phyloP scores from a whole-genome alignment of 1,284 basidiomycete species.

The Tetrapyrgos nigripes region DNA sequence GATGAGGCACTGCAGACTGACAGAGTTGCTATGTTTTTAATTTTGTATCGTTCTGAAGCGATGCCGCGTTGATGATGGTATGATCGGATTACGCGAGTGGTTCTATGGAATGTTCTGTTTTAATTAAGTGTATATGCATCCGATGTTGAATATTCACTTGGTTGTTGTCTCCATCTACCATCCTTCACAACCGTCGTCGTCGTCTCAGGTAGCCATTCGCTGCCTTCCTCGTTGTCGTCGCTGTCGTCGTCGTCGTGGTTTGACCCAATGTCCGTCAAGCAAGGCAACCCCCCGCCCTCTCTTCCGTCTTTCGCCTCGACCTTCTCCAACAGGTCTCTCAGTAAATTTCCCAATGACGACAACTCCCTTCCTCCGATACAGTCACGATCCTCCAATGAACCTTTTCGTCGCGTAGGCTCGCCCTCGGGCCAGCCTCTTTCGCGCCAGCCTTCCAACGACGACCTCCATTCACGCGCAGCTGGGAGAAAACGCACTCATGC shows the following conservation, averaged over 20 bases:
- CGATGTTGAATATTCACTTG: slow-evolving; percentile 24
- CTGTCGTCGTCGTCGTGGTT: slow-evolving; percentile 15
- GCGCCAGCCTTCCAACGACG: slow-evolving; percentile 36
- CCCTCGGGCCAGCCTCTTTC: slow-evolving; percentile 35
- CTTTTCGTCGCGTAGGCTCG: slow-evolving; percentile 40
- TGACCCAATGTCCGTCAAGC: slow-evolving; percentile 45
- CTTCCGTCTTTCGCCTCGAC: slow-evolving; percentile 79
- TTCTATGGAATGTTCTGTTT: slow-evolving; percentile 18
- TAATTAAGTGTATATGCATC: slow-evolving; percentile 22
- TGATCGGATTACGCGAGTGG: slow-evolving; percentile 19
- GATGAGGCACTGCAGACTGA: neutral
- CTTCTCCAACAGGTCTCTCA: slow-evolving; percentile 62
- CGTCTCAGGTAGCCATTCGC: slow-evolving; percentile 11
- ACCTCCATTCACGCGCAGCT: slow-evolving; percentile 23
- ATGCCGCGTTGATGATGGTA: slow-evolving; percentile 2
- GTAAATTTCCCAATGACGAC: slow-evolving; percentile 46
- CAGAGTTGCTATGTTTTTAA: neutral
- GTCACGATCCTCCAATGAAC: slow-evolving; percentile 37
- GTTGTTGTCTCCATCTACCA: slow-evolving; percentile 17
- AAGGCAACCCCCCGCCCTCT: slow-evolving; percentile 55
- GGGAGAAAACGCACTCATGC: slow-evolving; percentile 55
- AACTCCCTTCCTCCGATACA: slow-evolving; percentile 72
- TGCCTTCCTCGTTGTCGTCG: slow-evolving; percentile 11
- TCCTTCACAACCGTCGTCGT: slow-evolving; percentile 13
- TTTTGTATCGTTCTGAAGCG: slow-evolving; percentile 5